A percentile compares a stretch with the other conserved stretches of the same genome.
Evolutionary conservation across 2,329 filamentous ascomycete genomes (phyloP).

Genomic region (Cryphonectria nitschkei): DNA sequence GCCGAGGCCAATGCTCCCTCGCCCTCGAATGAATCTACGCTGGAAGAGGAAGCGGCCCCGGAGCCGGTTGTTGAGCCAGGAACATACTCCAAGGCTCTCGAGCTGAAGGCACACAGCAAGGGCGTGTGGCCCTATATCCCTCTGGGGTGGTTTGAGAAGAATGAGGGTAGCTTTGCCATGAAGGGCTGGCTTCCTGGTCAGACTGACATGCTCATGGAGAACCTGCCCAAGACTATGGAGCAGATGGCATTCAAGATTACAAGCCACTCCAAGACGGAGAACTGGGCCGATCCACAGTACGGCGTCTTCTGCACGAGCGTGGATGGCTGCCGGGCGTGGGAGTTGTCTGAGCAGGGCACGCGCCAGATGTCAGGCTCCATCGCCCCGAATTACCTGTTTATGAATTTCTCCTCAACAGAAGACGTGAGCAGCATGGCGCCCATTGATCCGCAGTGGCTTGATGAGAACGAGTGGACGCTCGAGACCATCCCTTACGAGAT

Average conservation of each 20-base stretch:
- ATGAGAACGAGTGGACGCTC: constrained; percentile 45
- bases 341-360: constrained; percentile 44
- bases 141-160: constrained; percentile 40
- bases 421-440: constrained; percentile 34
- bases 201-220: constrained; percentile 41
- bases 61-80: background rate
- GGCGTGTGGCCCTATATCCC: constrained; percentile 24
- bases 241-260: constrained; percentile 39
- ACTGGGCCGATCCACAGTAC: constrained; percentile 36
- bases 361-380: constrained; percentile 40
- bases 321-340: constrained; percentile 50
- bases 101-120: constrained; percentile 14
- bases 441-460: constrained; percentile 42
- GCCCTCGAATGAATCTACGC: constrained; percentile 15
- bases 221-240: constrained; percentile 38
- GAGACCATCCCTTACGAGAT: constrained; percentile 49
- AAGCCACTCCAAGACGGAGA: constrained; percentile 30
- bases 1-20: constrained; percentile 21
- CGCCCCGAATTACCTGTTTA: constrained; percentile 44
- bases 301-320: constrained; percentile 40
- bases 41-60: constrained; percentile 8
- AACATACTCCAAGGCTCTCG: constrained; percentile 6
- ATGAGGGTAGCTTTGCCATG: constrained; percentile 46
- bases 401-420: constrained; percentile 40
- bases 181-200: constrained; percentile 49